These are phyloP conservation scores for Xerocomus brunneocitrinus DNA, from an alignment of 768 basidiomycete genomes.

Conservation along the genomic window DNA sequence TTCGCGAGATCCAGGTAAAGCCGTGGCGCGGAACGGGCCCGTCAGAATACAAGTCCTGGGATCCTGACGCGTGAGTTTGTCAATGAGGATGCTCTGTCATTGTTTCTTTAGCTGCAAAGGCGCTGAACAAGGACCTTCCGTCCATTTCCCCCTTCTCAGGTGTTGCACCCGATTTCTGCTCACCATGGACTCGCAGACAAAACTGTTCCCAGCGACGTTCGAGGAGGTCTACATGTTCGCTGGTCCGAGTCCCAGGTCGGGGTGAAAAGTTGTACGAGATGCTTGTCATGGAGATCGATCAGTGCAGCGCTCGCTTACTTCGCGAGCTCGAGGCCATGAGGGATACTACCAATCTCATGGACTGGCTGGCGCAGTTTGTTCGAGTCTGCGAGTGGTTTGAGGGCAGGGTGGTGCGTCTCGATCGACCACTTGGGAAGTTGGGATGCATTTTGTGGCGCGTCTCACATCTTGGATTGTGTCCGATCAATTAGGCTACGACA, in stretches of 20 bases:
- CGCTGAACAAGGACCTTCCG: slow-evolving; percentile 5
- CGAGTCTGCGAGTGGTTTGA: slow-evolving; percentile 60
- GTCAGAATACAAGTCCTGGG: slow-evolving; percentile 40
- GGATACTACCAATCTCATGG: slow-evolving; percentile 28
- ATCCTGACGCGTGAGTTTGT: slow-evolving; percentile 36
- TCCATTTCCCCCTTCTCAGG: slow-evolving; percentile 29
- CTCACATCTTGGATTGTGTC: too few species aligned
- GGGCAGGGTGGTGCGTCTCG: slow-evolving; percentile 28
- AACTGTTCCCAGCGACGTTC: slow-evolving; percentile 46
- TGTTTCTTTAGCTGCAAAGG: slow-evolving; percentile 4
- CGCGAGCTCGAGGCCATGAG: slow-evolving; percentile 31
- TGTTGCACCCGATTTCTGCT: slow-evolving; percentile 40
- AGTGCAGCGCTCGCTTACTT: slow-evolving; percentile 41
- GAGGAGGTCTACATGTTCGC: slow-evolving; percentile 51
- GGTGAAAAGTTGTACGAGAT: slow-evolving; percentile 57
- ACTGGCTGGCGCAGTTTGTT: slow-evolving; percentile 60
- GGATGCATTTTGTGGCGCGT: too few species aligned
- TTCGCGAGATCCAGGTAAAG: slow-evolving; percentile 33
- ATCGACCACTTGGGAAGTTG: too few species aligned
- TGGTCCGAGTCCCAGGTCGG: slow-evolving; percentile 48
- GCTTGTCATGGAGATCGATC: slow-evolving; percentile 58
- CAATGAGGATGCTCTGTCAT: not conserved
- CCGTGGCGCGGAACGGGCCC: too few species aligned
- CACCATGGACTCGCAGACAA: slow-evolving; percentile 33
- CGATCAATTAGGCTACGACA: too few species aligned